Evolutionary conservation across 805 yeast genomes (phyloP).

Genomic region (Dipodascus albidus): DNA sequence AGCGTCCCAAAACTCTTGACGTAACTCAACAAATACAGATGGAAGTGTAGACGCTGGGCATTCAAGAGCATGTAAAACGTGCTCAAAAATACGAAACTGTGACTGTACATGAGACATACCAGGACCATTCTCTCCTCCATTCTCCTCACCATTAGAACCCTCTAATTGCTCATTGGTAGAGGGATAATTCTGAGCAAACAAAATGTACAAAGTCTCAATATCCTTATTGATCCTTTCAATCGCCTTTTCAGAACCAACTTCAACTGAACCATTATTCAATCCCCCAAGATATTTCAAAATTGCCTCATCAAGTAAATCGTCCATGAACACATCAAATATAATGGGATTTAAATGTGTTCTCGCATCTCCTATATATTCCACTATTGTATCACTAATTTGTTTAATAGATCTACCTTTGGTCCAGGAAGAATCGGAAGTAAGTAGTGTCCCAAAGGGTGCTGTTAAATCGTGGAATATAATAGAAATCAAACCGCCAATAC

Average conservation of each 20-base stretch:
- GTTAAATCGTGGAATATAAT: conserved; percentile 64
- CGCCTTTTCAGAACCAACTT: conserved; percentile 27
- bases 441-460: conserved; percentile 48
- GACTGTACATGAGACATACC: conserved; percentile 30
- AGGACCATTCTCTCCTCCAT: conserved; percentile 4
- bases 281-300: conserved; percentile 39
- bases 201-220: conserved; percentile 41
- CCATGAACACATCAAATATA: conserved; percentile 42
- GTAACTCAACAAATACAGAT: conserved; percentile 48
- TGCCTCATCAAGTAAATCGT: conserved; percentile 41
- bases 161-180: conserved; percentile 7
- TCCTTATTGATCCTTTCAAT: conserved; percentile 48
- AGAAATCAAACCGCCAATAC: conserved; percentile 42
- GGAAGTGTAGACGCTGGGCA: conserved; percentile 37
- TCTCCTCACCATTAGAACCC: conserved; percentile 3
- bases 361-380: conserved; percentile 62
- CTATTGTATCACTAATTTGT: conserved; percentile 59
- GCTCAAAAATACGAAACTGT: conserved; percentile 49
- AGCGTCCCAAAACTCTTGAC: conserved; percentile 63
- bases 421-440: conserved; percentile 56
- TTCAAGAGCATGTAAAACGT: conserved; percentile 44
- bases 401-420: conserved; percentile 46
- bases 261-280: conserved; percentile 30
- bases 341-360: conserved; percentile 40
- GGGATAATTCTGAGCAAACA: conserved; percentile 37